Evolutionary conservation across 2,329 filamentous ascomycete genomes (phyloP).

Genomic region (Zymoseptoria ardabiliae): DNA sequence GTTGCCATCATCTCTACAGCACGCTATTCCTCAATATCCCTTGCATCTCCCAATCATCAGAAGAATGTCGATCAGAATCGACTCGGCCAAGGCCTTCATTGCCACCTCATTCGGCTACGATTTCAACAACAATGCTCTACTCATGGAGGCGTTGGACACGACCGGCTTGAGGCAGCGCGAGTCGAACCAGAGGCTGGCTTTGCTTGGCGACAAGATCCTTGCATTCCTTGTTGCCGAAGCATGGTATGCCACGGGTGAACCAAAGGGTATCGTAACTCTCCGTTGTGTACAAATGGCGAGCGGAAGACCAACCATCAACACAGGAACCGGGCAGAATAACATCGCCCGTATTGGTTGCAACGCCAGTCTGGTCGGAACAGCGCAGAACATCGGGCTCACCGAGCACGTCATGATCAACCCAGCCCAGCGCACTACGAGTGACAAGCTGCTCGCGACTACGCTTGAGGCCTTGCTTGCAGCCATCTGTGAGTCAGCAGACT

Average conservation of each 20-base stretch:
- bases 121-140: slow-evolving; percentile 3
- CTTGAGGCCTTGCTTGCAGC: slow-evolving; percentile 1
- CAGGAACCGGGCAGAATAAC: neutral
- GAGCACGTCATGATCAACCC: neutral
- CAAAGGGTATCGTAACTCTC: too few species aligned
- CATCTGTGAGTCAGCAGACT: neutral
- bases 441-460: neutral
- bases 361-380: neutral
- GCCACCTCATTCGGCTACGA: neutral
- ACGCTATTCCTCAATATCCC: too few species aligned
- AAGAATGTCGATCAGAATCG: neutral
- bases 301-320: too few species aligned
- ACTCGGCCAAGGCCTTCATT: slow-evolving; percentile 29
- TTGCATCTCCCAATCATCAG: neutral
- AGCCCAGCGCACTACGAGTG: neutral
- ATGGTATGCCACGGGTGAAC: slow-evolving; percentile 10
- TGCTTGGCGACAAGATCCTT: slow-evolving; percentile 13
- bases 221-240: slow-evolving; percentile 8
- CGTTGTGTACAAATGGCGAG: too few species aligned
- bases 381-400: neutral
- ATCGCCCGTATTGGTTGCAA: neutral
- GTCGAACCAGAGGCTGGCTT: slow-evolving; percentile 14
- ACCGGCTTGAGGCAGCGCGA: slow-evolving; percentile 3
- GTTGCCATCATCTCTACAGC: too few species aligned
- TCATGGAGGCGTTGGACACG: slow-evolving; percentile 11